Percentiles rank a stretch among this genome's conserved stretches.
These are phyloP conservation scores for Sclerotinia borealis DNA, from an alignment of 2,329 filamentous ascomycete species.

Conservation along the genomic window DNA sequence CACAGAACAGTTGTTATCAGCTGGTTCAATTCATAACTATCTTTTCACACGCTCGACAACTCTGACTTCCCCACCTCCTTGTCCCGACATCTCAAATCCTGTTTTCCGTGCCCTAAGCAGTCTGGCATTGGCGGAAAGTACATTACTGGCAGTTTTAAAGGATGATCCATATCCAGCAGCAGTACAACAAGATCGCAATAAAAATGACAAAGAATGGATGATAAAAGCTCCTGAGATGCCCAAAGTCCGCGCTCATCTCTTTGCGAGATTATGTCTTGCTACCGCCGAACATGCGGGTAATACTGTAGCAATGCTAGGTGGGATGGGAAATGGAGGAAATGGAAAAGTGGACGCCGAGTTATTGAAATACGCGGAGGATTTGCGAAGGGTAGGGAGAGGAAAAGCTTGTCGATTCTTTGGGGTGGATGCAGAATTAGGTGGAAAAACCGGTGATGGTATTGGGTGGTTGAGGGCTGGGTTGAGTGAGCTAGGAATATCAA, in stretches of 20 bases:
- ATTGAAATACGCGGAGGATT: slow-evolving; percentile 66
- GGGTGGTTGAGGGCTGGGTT: slow-evolving; percentile 79
- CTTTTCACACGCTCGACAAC: slow-evolving; percentile 52
- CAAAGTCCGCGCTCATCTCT: slow-evolving; percentile 81
- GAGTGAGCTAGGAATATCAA: slow-evolving; percentile 62
- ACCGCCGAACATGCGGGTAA: slow-evolving; percentile 81
- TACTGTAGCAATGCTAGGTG: slow-evolving; percentile 49
- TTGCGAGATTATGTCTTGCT: slow-evolving; percentile 80
- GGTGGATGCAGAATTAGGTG: slow-evolving; percentile 78
- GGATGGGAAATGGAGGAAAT: slow-evolving; percentile 34
- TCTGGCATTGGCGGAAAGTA: slow-evolving; percentile 79
- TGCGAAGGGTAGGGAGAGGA: slow-evolving; percentile 69
- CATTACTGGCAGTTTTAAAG: slow-evolving; percentile 81
- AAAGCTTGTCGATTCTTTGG: slow-evolving; percentile 88
- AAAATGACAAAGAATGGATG: slow-evolving; percentile 92
- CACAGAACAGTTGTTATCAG: slow-evolving; percentile 71
- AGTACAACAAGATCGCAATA: slow-evolving; percentile 75
- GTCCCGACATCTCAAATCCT: slow-evolving; percentile 47
- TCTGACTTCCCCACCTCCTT: slow-evolving; percentile 37
- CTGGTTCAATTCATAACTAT: slow-evolving; percentile 71
- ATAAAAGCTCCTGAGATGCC: slow-evolving; percentile 82
- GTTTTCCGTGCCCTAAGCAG: slow-evolving; percentile 52
- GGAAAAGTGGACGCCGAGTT: slow-evolving; percentile 59
- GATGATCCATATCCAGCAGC: slow-evolving; percentile 87
- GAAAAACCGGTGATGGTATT: slow-evolving; percentile 76